Evolutionary conservation across 768 basidiomycete genomes (phyloP).

Genomic region (Phaeotremella skinneri): DNA sequence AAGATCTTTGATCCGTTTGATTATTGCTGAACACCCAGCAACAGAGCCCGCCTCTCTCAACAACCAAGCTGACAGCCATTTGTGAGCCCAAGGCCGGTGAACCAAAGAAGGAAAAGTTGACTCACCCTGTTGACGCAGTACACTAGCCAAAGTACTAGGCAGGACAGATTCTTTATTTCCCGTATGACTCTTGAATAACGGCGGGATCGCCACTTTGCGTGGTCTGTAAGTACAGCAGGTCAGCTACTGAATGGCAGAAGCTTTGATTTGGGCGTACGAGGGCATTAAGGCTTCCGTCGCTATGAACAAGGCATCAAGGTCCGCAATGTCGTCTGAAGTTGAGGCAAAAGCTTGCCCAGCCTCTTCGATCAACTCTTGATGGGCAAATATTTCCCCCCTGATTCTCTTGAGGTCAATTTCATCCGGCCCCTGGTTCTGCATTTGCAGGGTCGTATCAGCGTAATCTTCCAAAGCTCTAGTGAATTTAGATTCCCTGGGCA

Average conservation of each 20-base stretch:
- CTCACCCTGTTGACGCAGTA: conserved; percentile 46
- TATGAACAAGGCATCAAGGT: conserved; percentile 56
- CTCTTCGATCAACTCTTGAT: conserved; percentile 54
- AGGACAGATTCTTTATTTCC: conserved; percentile 30
- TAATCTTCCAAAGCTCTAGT: background rate
- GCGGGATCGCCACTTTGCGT: conserved; percentile 12
- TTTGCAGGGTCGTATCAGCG: background rate
- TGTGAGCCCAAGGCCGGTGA: background rate
- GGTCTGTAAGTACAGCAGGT: conserved; percentile 14
- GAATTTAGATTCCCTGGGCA: background rate
- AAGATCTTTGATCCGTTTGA: conserved; percentile 61
- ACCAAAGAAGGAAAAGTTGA: background rate
- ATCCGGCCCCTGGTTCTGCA: conserved; percentile 33
- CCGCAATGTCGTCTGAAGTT: conserved; percentile 39
- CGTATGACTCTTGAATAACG: conserved; percentile 1
- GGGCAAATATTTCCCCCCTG: conserved; percentile 33
- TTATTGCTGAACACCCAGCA: conserved; percentile 57
- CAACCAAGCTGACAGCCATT: conserved; percentile 20
- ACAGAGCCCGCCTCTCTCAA: conserved; percentile 23
- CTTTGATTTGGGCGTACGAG: conserved; percentile 25
- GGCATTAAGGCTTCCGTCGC: conserved; percentile 35
- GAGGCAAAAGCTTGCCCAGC: conserved; percentile 59
- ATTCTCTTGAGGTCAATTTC: conserved; percentile 33
- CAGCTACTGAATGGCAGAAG: conserved; percentile 49
- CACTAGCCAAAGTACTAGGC: conserved; percentile 30